phyloP scores from a whole-genome alignment of 1,284 basidiomycete species.

The Malassezia psittaci region DNA sequence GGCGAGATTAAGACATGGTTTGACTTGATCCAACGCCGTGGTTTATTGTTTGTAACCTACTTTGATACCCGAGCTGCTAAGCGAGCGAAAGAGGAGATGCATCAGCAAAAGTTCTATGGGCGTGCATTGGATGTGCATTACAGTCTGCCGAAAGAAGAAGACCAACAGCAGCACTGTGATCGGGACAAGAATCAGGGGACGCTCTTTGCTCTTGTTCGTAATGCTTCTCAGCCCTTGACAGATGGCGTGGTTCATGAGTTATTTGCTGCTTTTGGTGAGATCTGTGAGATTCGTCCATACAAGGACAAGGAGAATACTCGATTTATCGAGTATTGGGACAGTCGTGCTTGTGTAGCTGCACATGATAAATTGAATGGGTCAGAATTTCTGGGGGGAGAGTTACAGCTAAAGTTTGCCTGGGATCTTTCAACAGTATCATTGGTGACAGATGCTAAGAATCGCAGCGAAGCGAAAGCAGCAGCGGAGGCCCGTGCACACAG shows the following conservation, averaged over 20 bases:
- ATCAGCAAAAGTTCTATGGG: slow-evolving; percentile 21
- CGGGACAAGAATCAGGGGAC: slow-evolving; percentile 85
- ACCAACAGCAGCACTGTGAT: slow-evolving; percentile 63
- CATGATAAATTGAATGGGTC: slow-evolving; percentile 68
- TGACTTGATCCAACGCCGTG: slow-evolving; percentile 80
- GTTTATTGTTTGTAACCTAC: slow-evolving; percentile 95
- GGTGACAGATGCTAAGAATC: slow-evolving; percentile 13
- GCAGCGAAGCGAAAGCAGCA: slow-evolving; percentile 25
- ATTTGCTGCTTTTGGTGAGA: slow-evolving; percentile 77
- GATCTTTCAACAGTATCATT: slow-evolving; percentile 51
- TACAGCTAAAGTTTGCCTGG: slow-evolving; percentile 82
- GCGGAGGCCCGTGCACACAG: slow-evolving; percentile 48
- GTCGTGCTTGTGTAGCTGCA: slow-evolving; percentile 60
- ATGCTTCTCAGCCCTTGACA: slow-evolving; percentile 61
- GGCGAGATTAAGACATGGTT: slow-evolving; percentile 95
- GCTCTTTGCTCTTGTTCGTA: slow-evolving; percentile 64
- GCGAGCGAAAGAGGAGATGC: slow-evolving; percentile 68
- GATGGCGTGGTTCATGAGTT: slow-evolving; percentile 71
- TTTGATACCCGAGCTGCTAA: slow-evolving; percentile 84
- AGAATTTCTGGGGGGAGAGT: slow-evolving; percentile 68
- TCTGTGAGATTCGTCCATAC: slow-evolving; percentile 60
- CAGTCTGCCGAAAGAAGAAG: slow-evolving; percentile 73
- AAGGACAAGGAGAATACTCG: slow-evolving; percentile 28
- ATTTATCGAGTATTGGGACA: slow-evolving; percentile 24
- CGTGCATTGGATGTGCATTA: slow-evolving; percentile 91